Evolutionary conservation across 768 basidiomycete genomes (phyloP).

Genomic region (Suillus subalutaceus): DNA sequence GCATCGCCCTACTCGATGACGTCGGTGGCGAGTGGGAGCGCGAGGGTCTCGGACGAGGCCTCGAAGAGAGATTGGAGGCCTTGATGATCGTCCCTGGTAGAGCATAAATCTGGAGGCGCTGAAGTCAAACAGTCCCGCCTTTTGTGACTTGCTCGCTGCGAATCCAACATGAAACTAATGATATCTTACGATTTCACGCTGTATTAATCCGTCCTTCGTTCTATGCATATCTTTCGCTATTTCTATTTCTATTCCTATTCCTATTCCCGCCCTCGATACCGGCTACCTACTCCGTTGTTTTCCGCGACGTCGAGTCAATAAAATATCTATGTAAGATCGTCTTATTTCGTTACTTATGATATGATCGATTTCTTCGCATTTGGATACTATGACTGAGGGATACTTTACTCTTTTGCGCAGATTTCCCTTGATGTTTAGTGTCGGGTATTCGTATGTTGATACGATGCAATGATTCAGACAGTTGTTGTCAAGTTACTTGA

Average conservation of each 20-base stretch:
- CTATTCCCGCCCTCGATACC: constrained; percentile 5
- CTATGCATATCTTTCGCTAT: constrained; percentile 10
- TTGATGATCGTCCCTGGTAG: constrained; percentile 39
- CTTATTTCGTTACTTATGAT: constrained; percentile 14
- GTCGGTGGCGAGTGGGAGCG: constrained; percentile 87
- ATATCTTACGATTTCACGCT: constrained; percentile 6
- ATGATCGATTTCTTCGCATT: constrained; percentile 3
- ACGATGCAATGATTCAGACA: neutral
- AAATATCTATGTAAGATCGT: constrained; percentile 11
- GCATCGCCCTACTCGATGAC: constrained; percentile 56
- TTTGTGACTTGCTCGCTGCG: too few relatives aligned
- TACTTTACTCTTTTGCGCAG: constrained; percentile 1
- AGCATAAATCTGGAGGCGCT: constrained; percentile 18
- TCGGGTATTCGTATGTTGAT: constrained; percentile 1
- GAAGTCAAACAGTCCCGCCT: neutral
- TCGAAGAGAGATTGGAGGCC: constrained; percentile 81
- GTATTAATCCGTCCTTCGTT: constrained; percentile 9
- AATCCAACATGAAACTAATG: neutral
- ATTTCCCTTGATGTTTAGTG: neutral
- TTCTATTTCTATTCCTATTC: constrained; percentile 2
- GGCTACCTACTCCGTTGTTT: constrained; percentile 5
- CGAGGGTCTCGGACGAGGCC: constrained; percentile 77
- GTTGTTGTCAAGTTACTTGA: neutral
- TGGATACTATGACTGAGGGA: neutral
- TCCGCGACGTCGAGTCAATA: neutral